These are phyloP conservation scores for Cinchona pubescens DNA, from an alignment of 257 asterid genomes.

Conservation along the genomic window DNA sequence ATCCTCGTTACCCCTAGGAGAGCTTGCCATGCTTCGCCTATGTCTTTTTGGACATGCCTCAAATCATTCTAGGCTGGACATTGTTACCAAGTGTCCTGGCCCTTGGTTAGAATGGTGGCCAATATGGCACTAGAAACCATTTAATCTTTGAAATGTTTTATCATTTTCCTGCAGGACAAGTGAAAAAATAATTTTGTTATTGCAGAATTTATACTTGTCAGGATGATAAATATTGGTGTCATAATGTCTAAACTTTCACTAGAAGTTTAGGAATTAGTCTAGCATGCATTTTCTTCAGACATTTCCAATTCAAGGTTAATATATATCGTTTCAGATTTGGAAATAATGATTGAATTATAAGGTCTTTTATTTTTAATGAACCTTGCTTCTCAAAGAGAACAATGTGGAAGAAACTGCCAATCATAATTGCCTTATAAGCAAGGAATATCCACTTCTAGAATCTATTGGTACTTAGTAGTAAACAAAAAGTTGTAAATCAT, in stretches of 20 bases:
- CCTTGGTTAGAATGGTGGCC: conserved; percentile 67
- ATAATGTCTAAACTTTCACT: no score
- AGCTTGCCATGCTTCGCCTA: conserved; percentile 57
- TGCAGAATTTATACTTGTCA: background rate
- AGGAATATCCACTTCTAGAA: background rate
- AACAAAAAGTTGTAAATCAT: background rate
- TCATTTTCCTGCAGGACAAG: background rate
- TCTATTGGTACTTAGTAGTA: background rate
- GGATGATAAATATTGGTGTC: background rate
- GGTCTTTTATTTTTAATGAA: background rate
- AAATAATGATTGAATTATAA: background rate
- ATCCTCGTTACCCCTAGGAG: conserved; percentile 63
- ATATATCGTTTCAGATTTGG: background rate
- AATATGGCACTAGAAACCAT: conserved; percentile 66
- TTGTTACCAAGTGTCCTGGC: conserved; percentile 64
- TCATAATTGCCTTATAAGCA: background rate
- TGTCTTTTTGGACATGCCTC: conserved; percentile 66
- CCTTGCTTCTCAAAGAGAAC: background rate
- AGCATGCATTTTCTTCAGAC: background rate
- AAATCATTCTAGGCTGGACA: conserved; percentile 52
- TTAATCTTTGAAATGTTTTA: conserved; percentile 25
- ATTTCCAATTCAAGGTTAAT: background rate
- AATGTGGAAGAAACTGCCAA: no score
- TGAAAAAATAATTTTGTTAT: background rate
- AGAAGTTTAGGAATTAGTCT: background rate